These are phyloP conservation scores for Lachancea cidri DNA, from an alignment of 805 yeast genomes.

Conservation along the genomic window DNA sequence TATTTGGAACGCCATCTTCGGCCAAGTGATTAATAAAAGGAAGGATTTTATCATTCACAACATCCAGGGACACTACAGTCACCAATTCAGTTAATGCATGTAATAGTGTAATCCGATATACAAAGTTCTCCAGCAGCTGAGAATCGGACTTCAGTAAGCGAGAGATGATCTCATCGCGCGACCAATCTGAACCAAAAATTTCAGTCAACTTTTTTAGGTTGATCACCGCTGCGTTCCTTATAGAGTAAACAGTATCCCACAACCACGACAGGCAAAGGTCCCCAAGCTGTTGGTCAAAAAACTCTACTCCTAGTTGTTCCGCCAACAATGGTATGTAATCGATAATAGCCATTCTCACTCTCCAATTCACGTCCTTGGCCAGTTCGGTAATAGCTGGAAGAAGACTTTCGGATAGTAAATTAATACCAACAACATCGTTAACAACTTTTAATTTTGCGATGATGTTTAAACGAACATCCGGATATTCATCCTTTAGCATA, in stretches of 20 bases:
- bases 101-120: slow-evolving; percentile 86
- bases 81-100: slow-evolving; percentile 81
- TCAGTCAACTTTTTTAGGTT: slow-evolving; percentile 75
- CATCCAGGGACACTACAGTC: slow-evolving; percentile 57
- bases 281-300: slow-evolving; percentile 88
- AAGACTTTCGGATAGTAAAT: slow-evolving; percentile 74
- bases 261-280: slow-evolving; percentile 94
- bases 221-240: slow-evolving; percentile 90
- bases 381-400: slow-evolving; percentile 94
- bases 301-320: slow-evolving; percentile 86
- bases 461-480: slow-evolving; percentile 92
- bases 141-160: slow-evolving; percentile 54
- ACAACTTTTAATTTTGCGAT: slow-evolving; percentile 89
- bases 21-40: slow-evolving; percentile 74
- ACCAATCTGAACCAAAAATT: slow-evolving; percentile 93
- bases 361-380: slow-evolving; percentile 96
- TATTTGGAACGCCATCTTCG: slow-evolving; percentile 86
- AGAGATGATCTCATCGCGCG: slow-evolving; percentile 73
- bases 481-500: slow-evolving; percentile 95
- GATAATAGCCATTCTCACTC: slow-evolving; percentile 93
- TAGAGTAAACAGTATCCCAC: slow-evolving; percentile 96
- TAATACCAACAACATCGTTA: slow-evolving; percentile 91
- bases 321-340: slow-evolving; percentile 95
- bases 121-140: slow-evolving; percentile 54
- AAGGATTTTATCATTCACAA: slow-evolving; percentile 59